These are phyloP conservation scores for Penicillium alfredii DNA, from an alignment of 495 filamentous ascomycete species.

Conservation along the genomic window DNA sequence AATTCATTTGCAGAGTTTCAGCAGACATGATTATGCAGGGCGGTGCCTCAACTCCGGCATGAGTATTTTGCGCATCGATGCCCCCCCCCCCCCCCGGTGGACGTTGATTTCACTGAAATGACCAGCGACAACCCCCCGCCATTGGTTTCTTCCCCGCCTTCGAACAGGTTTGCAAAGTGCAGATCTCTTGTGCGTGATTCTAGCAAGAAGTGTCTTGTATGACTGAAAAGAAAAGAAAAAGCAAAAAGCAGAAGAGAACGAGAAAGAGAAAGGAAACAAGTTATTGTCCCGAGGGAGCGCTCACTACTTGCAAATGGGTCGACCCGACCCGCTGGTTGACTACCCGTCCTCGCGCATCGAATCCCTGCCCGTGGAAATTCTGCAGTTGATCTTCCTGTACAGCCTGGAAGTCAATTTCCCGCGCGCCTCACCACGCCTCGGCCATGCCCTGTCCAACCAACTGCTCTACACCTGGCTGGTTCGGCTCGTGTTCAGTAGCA, in stretches of 20 bases:
- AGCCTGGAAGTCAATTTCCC: slow-evolving; percentile 48
- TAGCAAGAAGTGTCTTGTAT: too few species aligned
- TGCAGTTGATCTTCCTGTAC: slow-evolving; percentile 48
- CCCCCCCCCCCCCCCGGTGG: too few species aligned
- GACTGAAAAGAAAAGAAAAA: too few species aligned
- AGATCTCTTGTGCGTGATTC: too few species aligned
- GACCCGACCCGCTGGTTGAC: slow-evolving; percentile 8
- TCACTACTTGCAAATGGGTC: slow-evolving; percentile 20
- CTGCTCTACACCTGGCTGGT: slow-evolving; percentile 41
- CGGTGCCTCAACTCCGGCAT: background rate
- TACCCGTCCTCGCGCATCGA: slow-evolving; percentile 37
- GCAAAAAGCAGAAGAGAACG: too few species aligned
- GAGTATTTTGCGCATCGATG: slow-evolving; percentile 3
- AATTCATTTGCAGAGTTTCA: slow-evolving; percentile 6
- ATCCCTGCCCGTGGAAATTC: slow-evolving; percentile 45
- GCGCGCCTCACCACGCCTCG: slow-evolving; percentile 33
- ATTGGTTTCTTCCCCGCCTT: too few species aligned
- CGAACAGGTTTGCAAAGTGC: too few species aligned
- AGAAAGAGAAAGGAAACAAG: too few species aligned
- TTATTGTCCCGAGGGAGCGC: too few species aligned
- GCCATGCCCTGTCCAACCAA: slow-evolving; percentile 29
- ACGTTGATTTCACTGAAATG: slow-evolving; percentile 7
- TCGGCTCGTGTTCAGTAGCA: slow-evolving; percentile 36
- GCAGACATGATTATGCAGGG: too few species aligned
- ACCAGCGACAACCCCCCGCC: too few species aligned